Percentiles rank a stretch among this genome's conserved stretches.
phyloP scores from a whole-genome alignment of 83 land plant genomes.

The Picea mariana region DNA sequence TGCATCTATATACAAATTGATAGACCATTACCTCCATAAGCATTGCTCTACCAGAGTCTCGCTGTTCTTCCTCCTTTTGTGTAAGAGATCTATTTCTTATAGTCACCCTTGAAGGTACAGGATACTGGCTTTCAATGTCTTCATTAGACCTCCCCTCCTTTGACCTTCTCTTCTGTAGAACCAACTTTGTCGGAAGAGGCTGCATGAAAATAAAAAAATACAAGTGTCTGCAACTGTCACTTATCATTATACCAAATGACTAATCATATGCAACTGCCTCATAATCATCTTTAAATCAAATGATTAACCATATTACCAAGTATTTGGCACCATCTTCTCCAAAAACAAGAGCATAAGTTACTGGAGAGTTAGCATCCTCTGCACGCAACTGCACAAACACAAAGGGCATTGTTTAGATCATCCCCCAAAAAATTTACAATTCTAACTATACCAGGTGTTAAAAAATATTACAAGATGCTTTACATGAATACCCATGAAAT shows the following conservation, averaged over 20 bases:
- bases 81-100: conserved; percentile 48
- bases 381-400: conserved; percentile 58
- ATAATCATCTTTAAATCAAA: neutral
- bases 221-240: conserved; percentile 5
- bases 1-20: neutral
- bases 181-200: conserved; percentile 86
- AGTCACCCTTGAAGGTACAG: conserved; percentile 78
- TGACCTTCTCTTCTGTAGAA: conserved; percentile 88
- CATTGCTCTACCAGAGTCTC: conserved; percentile 13
- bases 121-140: conserved; percentile 75
- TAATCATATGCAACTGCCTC: neutral
- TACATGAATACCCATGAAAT: neutral
- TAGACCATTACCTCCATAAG: conserved; percentile 2
- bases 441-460: neutral
- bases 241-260: neutral
- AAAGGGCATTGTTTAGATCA: neutral
- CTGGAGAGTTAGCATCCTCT: conserved; percentile 72
- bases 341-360: conserved; percentile 78
- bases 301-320: conserved; percentile 51
- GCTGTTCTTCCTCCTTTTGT: conserved; percentile 42
- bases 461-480: neutral
- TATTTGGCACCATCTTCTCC: conserved; percentile 73
- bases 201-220: conserved; percentile 32
- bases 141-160: conserved; percentile 87
- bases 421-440: neutral